Conservation (phyloP, 139 green algal genomes). For the Gonium pectorale region DNA sequence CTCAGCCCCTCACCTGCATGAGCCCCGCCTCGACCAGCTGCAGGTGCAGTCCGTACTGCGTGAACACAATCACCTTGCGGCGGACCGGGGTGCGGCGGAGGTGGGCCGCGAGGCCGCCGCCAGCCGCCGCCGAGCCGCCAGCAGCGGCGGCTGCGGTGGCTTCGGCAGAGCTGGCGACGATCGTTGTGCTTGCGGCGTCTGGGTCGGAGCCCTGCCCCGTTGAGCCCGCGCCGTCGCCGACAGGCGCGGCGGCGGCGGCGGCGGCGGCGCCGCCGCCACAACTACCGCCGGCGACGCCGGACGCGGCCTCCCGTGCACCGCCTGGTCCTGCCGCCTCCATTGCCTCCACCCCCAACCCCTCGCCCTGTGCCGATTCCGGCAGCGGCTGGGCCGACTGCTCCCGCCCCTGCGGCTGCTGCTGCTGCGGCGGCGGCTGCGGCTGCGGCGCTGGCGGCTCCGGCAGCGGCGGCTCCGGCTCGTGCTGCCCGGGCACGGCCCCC, state of each 20-base stretch:
- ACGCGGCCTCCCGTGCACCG: no score
- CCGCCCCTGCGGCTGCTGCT: no score
- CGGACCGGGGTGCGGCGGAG: background rate
- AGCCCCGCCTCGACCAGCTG: slow-evolving; percentile 67
- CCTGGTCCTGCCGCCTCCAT: background rate
- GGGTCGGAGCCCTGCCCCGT: no score
- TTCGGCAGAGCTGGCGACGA: background rate
- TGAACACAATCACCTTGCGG: slow-evolving; percentile 92
- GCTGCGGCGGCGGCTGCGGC: slow-evolving; percentile 21
- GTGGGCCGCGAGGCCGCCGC: background rate
- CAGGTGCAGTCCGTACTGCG: slow-evolving; percentile 84
- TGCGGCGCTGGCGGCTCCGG: slow-evolving; percentile 6
- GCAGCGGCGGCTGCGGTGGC: background rate
- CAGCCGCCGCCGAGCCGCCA: background rate
- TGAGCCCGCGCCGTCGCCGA: no score
- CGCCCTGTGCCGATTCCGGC: background rate
- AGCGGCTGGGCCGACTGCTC: background rate
- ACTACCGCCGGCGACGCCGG: background rate
- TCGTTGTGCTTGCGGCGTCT: background rate
- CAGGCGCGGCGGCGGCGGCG: no score
- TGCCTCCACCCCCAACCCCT: background rate
- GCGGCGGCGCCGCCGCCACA: no score
- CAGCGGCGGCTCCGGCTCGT: background rate
- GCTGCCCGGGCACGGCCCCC: slow-evolving; percentile 47
- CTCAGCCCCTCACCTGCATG: background rate